Evolutionary conservation across 208 protist genomes (phyloP).

Genomic region (Angomonas deanei): DNA sequence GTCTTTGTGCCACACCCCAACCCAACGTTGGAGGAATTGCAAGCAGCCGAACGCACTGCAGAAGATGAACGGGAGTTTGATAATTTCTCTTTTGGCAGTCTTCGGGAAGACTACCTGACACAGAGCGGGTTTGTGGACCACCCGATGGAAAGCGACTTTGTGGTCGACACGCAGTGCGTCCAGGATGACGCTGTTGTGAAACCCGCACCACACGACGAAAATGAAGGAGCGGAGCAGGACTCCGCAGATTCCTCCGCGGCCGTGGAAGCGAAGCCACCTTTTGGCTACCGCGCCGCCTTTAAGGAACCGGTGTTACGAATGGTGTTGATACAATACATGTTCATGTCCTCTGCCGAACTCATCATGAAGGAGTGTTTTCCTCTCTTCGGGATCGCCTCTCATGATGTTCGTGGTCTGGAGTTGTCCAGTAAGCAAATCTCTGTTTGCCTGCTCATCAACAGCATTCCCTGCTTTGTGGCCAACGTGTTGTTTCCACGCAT

Average conservation of each 20-base stretch:
- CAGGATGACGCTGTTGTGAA: not conserved
- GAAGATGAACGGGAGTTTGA: not conserved
- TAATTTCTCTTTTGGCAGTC: not conserved
- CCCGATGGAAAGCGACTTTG: not conserved
- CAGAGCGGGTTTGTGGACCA: not conserved
- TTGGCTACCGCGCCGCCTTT: slow-evolving; percentile 46
- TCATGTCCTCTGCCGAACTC: slow-evolving; percentile 25
- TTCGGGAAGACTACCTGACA: not conserved
- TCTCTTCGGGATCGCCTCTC: slow-evolving; percentile 30
- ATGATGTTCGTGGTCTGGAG: slow-evolving; percentile 18
- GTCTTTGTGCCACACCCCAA: slow-evolving; percentile 21
- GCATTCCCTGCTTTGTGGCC: slow-evolving; percentile 24
- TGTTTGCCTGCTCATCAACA: slow-evolving; percentile 31
- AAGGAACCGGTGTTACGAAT: slow-evolving; percentile 17
- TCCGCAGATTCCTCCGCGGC: no score
- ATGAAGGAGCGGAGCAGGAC: not conserved
- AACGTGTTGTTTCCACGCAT: slow-evolving; percentile 31
- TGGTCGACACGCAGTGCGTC: not conserved
- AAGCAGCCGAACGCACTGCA: not conserved
- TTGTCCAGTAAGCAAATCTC: slow-evolving; percentile 19
- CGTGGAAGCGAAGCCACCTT: slow-evolving; percentile 6
- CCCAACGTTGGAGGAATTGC: not conserved
- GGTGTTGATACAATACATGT: slow-evolving; percentile 41
- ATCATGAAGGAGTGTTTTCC: slow-evolving; percentile 30
- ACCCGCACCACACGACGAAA: not conserved